Conservation (phyloP, 371 early-diverging fungal genomes). For the Quaeritorhiza haematococci region DNA sequence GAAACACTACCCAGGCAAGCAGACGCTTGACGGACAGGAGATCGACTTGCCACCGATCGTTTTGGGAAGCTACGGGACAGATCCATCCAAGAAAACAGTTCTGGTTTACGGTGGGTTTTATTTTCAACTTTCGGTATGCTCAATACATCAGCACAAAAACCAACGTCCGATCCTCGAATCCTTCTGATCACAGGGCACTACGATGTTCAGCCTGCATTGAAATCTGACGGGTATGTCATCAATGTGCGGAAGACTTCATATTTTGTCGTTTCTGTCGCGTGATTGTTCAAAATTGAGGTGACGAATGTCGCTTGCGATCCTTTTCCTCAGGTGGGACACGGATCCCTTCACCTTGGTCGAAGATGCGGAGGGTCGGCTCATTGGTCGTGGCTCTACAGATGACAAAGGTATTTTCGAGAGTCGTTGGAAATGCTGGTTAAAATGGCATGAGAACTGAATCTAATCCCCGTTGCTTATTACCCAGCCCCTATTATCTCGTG, state of each 20-base stretch:
- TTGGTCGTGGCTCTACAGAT: slow-evolving; percentile 90
- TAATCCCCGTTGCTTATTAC: too few relatives aligned
- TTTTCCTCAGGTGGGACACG: slow-evolving; percentile 73
- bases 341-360: slow-evolving; percentile 88
- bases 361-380: slow-evolving; percentile 73
- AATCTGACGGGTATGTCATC: slow-evolving; percentile 80
- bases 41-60: slow-evolving; percentile 89
- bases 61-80: slow-evolving; percentile 83
- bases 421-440: slow-evolving; percentile 6
- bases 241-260: not conserved
- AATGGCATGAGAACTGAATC: too few relatives aligned
- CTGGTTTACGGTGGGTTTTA: slow-evolving; percentile 91
- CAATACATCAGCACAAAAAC: slow-evolving; percentile 45
- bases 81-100: slow-evolving; percentile 89
- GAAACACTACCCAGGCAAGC: slow-evolving; percentile 74
- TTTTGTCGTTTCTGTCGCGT: not conserved
- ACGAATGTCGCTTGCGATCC: not conserved
- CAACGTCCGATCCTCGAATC: not conserved
- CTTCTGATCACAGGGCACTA: slow-evolving; percentile 51
- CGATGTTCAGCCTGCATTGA: slow-evolving; percentile 92
- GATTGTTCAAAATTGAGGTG: too few relatives aligned
- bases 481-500: slow-evolving; percentile 77
- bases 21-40: slow-evolving; percentile 68
- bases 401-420: slow-evolving; percentile 71
- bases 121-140: slow-evolving; percentile 79